These are phyloP conservation scores for Saccharomyces hybrid DNA, from an alignment of 1,139 yeast genomes.

Conservation along the genomic window DNA sequence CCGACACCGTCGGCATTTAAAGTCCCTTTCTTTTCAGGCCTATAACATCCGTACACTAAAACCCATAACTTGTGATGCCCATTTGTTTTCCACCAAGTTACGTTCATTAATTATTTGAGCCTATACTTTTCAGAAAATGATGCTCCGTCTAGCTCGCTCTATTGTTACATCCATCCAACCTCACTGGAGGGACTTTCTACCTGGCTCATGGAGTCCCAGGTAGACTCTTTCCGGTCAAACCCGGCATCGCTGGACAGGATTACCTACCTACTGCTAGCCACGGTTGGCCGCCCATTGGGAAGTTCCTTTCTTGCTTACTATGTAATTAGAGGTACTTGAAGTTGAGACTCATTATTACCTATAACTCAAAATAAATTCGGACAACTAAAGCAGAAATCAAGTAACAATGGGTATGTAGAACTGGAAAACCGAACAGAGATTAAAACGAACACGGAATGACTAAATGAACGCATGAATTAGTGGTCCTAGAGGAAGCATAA, in stretches of 20 bases:
- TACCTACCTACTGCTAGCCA: background rate
- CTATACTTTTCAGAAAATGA: too few relatives aligned
- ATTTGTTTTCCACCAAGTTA: too few relatives aligned
- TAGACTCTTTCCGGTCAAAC: background rate
- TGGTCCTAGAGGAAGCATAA: background rate
- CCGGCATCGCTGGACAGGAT: background rate
- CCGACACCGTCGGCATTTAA: background rate
- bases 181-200: too few relatives aligned
- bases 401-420: constrained; percentile 33
- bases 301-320: background rate
- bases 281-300: background rate
- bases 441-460: background rate
- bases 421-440: background rate
- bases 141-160: too few relatives aligned
- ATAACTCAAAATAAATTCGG: background rate
- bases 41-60: too few relatives aligned
- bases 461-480: background rate
- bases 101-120: too few relatives aligned
- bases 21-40: too few relatives aligned
- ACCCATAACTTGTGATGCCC: too few relatives aligned
- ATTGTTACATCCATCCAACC: too few relatives aligned
- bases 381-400: constrained; percentile 29
- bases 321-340: constrained; percentile 1
- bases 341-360: constrained; percentile 1
- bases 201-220: background rate